Percentiles rank a stretch among this genome's conserved stretches.
These are phyloP conservation scores for Alloascoidea hylecoeti DNA, from an alignment of 805 yeast genomes.

Conservation along the genomic window DNA sequence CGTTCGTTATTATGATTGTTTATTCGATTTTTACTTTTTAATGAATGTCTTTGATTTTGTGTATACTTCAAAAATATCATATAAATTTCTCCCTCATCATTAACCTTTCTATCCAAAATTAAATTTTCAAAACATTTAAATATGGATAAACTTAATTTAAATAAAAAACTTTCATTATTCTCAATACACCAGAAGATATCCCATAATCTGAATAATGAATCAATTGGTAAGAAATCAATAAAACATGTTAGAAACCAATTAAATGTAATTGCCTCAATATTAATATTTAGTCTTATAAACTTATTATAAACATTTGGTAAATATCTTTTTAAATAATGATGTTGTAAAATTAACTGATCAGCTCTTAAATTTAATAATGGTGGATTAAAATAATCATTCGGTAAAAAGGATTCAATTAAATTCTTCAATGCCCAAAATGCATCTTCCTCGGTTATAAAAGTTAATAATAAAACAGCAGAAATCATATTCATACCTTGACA, in stretches of 20 bases:
- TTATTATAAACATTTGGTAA: conserved; percentile 27
- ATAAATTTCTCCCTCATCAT: conserved; percentile 19
- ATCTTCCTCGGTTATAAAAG: conserved; percentile 30
- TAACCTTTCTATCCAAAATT: conserved; percentile 14
- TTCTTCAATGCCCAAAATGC: conserved; percentile 39
- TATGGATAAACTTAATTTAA: conserved; percentile 20
- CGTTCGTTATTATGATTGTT: background rate
- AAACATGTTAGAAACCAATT: conserved; percentile 46
- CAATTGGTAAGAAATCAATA: conserved; percentile 34
- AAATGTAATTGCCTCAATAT: conserved; percentile 33
- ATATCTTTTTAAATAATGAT: conserved; percentile 17
- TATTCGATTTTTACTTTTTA: background rate
- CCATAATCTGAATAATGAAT: conserved; percentile 35
- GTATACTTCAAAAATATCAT: background rate
- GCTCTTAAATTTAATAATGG: conserved; percentile 20
- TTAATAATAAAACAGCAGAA: conserved; percentile 34
- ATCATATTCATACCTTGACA: conserved; percentile 50
- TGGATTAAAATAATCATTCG: conserved; percentile 24
- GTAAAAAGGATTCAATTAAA: conserved; percentile 32
- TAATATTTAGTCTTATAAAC: conserved; percentile 20
- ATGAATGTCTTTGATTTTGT: background rate
- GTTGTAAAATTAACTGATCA: conserved; percentile 24
- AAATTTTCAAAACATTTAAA: conserved; percentile 22
- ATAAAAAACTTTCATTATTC: conserved; percentile 22
- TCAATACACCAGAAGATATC: conserved; percentile 30